Base-by-base conservation (phyloP, 2,329 filamentous ascomycete species). In the Aureobasidium sp. region DNA sequence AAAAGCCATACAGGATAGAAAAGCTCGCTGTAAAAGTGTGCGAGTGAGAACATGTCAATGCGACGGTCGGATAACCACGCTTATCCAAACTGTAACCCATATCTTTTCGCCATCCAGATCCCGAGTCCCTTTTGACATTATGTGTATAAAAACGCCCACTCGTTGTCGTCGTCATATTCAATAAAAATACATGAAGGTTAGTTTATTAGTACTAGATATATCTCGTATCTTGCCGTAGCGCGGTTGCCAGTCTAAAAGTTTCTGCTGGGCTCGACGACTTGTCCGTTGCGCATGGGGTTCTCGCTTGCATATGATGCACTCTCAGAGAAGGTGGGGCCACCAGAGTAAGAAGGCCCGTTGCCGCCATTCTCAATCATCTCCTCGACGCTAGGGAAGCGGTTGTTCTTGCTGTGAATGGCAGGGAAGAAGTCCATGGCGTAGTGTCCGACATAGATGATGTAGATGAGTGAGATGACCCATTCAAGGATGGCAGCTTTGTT, bases 401-500 rank as follows among this genome's bases (percentile, higher is more conserved):
- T 49, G 59, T 72, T 66, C 58, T 78, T 80, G 10, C 82, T 86
- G 57, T 79, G 74, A 2, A 86, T 74, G 10, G 88, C 88, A 0
- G 93, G 93, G 58, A 87, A 77, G 45, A 98, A 81, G 71, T 98
- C 91, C 66, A 96, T 77, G 63, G 85, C 79, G 74, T 95, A 97
- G 57, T 85, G 89, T 58, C 91, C 79, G 57, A 94, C 77, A 71
- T 95, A 97, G 64, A 90, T 85, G 50, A 86, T 88, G 72, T 90
- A 96, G 64, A 95, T 76, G 64, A 95, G 83, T 27, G 89, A 81
- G 59, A 96, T 82, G 56, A 81, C 68, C 81, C 81, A 85, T 71
- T 97, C 91, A 27, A 96, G 69, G 49, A 94, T 72, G 5, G 90
- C 93, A 34, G 84, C 88, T 1, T 73, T 70, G 68, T 93, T 85